Evolutionary conservation across 129 eudicot species (phyloP).

Genomic region (Lonicera japonica): DNA sequence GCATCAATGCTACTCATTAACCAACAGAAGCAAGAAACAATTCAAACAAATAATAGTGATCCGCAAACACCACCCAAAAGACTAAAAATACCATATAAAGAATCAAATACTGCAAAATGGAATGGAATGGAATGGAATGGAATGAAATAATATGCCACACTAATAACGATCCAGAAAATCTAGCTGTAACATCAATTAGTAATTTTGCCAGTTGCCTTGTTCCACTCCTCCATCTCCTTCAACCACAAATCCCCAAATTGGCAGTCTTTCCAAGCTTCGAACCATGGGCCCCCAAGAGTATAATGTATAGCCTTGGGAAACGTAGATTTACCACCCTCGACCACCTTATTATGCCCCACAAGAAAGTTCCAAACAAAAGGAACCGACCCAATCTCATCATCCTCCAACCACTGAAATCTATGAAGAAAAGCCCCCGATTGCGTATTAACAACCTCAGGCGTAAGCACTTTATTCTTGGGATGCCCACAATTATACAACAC

Average conservation of each 20-base stretch:
- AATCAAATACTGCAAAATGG: too few relatives aligned
- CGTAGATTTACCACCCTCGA: conserved; percentile 40
- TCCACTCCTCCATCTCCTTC: conserved; percentile 63
- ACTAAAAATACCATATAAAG: too few relatives aligned
- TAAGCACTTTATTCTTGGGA: conserved; percentile 52
- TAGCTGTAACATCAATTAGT: background rate
- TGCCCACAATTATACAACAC: conserved; percentile 90
- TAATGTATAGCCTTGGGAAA: conserved; percentile 79
- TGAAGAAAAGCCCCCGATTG: conserved; percentile 76
- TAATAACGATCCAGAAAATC: too few relatives aligned
- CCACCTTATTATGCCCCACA: conserved; percentile 79
- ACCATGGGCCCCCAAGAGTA: conserved; percentile 95
- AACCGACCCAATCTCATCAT: conserved; percentile 72
- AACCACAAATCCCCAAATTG: conserved; percentile 88
- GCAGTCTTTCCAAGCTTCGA: conserved; percentile 85
- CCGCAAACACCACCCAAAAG: too few relatives aligned
- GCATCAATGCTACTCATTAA: too few relatives aligned
- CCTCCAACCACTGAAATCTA: conserved; percentile 84
- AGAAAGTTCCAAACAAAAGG: conserved; percentile 90
- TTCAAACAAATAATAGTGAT: too few relatives aligned
- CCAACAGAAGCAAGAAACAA: too few relatives aligned
- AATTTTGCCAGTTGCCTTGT: conserved; percentile 34
- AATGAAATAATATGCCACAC: too few relatives aligned
- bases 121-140: too few relatives aligned
- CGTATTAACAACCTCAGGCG: conserved; percentile 65